A percentile compares a stretch with the other conserved stretches of the same genome.
These are phyloP conservation scores for Lodderomyces pseudojiufengensis DNA, from an alignment of 1,139 yeast species.

Conservation along the genomic window DNA sequence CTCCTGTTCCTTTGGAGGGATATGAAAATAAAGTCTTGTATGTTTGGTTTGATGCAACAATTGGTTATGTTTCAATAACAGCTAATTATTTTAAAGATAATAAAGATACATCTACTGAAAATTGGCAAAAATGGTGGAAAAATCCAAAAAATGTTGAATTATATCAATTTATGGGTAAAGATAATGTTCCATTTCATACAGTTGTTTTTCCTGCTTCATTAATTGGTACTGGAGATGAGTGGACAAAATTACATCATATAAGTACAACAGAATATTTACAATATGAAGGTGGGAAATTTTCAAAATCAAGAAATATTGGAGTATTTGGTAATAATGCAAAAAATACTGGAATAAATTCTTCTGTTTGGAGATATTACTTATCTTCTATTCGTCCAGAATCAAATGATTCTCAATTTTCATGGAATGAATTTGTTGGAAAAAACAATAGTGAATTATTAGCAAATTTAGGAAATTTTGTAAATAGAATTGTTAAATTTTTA, in stretches of 20 bases:
- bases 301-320: conserved; percentile 94
- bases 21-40: conserved; percentile 86
- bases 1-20: conserved; percentile 87
- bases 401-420: conserved; percentile 93
- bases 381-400: conserved; percentile 92
- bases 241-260: conserved; percentile 91
- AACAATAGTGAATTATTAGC: conserved; percentile 92
- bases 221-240: conserved; percentile 79
- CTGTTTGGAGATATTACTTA: conserved; percentile 97
- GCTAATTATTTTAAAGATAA: conserved; percentile 73
- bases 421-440: conserved; percentile 93
- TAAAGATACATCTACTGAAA: conserved; percentile 37
- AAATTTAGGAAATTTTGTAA: conserved; percentile 93
- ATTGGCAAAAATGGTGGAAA: conserved; percentile 87
- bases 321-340: conserved; percentile 97
- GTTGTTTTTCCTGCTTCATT: conserved; percentile 94
- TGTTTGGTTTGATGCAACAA: conserved; percentile 98
- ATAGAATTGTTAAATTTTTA: conserved; percentile 86
- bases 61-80: conserved; percentile 94
- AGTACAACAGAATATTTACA: conserved; percentile 95
- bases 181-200: conserved; percentile 97
- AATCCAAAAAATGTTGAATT: conserved; percentile 78
- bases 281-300: conserved; percentile 96
- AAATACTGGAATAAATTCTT: conserved; percentile 84
- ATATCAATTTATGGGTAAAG: conserved; percentile 99